phyloP scores from a whole-genome alignment of 257 asterid genomes.

The Salvia miltiorrhiza region DNA sequence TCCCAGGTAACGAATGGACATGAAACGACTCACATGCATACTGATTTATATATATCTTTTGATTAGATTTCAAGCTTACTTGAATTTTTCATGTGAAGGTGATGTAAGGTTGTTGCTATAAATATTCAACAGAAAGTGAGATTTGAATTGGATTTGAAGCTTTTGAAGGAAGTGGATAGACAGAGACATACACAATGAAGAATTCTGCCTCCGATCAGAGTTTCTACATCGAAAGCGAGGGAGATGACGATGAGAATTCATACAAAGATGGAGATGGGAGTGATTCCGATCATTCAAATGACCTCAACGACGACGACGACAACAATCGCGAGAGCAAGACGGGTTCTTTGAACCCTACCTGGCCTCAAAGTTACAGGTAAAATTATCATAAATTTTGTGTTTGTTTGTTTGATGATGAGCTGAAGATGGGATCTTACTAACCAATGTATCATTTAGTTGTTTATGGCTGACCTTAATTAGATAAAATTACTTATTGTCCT shows the following conservation, averaged over 20 bases:
- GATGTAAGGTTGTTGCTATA: background rate
- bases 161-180: conserved; percentile 14
- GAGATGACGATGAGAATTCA: conserved; percentile 62
- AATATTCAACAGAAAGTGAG: background rate
- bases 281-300: conserved; percentile 57
- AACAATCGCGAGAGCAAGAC: conserved; percentile 34
- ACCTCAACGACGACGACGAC: conserved; percentile 43
- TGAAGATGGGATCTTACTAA: background rate
- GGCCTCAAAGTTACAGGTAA: conserved; percentile 98
- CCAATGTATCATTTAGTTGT: background rate
- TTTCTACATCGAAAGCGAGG: conserved; percentile 80
- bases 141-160: conserved; percentile 23
- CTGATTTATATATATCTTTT: background rate
- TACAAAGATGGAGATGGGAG: conserved; percentile 36
- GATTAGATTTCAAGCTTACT: background rate
- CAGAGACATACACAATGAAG: conserved; percentile 52
- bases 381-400: background rate
- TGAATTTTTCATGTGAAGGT: conserved; percentile 12
- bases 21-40: conserved; percentile 19
- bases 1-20: background rate
- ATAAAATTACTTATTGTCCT: too few relatives aligned
- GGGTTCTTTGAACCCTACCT: conserved; percentile 44
- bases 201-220: conserved; percentile 73
- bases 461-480: background rate
- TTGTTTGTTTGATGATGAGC: background rate